A percentile compares a stretch with the other conserved stretches of the same genome.
phyloP scores from a whole-genome alignment of 176 grass and related monocot genomes.

The Paspalum vaginatum region DNA sequence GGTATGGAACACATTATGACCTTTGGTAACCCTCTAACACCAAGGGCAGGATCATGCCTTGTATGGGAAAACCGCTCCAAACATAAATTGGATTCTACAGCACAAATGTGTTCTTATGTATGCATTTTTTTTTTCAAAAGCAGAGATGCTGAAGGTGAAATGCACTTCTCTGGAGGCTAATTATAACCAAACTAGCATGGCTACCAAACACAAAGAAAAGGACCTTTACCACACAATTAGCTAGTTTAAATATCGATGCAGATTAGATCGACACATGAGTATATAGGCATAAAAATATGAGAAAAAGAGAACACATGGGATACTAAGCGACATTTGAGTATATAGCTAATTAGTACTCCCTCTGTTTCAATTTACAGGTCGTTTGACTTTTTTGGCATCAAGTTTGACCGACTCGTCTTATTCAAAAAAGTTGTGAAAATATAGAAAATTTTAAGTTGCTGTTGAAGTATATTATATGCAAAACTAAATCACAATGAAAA shows the following conservation, averaged over 20 bases:
- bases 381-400: too few species aligned
- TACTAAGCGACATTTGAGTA: neutral
- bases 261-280: neutral
- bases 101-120: neutral
- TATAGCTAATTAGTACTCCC: too few species aligned
- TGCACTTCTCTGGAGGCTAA: conserved; percentile 8
- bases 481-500: too few species aligned
- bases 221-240: neutral
- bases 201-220: neutral
- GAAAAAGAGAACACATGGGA: neutral
- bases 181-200: neutral
- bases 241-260: neutral
- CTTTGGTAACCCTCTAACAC: conserved; percentile 92
- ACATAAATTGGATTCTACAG: conserved; percentile 69
- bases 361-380: too few species aligned
- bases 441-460: too few species aligned
- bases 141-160: neutral
- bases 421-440: too few species aligned
- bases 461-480: too few species aligned
- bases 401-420: too few species aligned
- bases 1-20: conserved; percentile 45
- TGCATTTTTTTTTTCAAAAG: neutral
- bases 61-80: conserved; percentile 65
- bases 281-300: neutral
- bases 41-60: conserved; percentile 80